These are phyloP conservation scores for Byssochlamys sp. DNA, from an alignment of 2,329 filamentous ascomycete species.

Conservation along the genomic window DNA sequence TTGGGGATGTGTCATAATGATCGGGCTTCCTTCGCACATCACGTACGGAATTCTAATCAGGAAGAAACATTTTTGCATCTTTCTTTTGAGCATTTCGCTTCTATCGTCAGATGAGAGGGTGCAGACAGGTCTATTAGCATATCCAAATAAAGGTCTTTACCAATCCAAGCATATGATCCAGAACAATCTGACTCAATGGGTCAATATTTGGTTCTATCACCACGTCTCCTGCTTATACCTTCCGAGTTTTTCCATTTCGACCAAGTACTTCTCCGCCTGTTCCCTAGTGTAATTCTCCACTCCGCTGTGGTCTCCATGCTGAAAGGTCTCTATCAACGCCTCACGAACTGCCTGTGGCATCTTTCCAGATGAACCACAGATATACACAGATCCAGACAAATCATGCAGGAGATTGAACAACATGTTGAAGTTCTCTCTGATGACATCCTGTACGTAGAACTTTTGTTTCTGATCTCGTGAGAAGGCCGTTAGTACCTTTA, in stretches of 20 bases:
- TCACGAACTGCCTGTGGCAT: constrained; percentile 63
- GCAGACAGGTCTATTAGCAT: not conserved
- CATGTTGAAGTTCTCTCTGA: constrained; percentile 41
- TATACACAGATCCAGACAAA: constrained; percentile 42
- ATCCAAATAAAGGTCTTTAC: not conserved
- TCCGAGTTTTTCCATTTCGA: constrained; percentile 51
- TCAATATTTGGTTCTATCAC: constrained; percentile 28
- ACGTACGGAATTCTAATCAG: no score
- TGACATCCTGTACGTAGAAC: constrained; percentile 58
- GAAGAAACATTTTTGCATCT: no score
- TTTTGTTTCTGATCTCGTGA: constrained; percentile 59
- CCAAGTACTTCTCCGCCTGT: constrained; percentile 48
- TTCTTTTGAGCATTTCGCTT: no score
- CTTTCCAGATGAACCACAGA: constrained; percentile 51
- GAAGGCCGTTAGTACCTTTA: constrained; percentile 56
- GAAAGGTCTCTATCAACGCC: constrained; percentile 55
- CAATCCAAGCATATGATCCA: not conserved
- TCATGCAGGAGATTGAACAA: constrained; percentile 46
- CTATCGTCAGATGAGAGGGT: not conserved
- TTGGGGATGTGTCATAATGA: not conserved
- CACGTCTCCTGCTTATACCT: constrained; percentile 63
- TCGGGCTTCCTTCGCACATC: not conserved
- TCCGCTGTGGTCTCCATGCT: constrained; percentile 38
- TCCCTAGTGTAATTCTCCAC: constrained; percentile 26
- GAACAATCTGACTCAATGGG: not conserved